A percentile compares a stretch with the other conserved stretches of the same genome.
phyloP scores from a whole-genome alignment of 2,329 filamentous ascomycete genomes.

The Cylindrodendrum hubeiense region DNA sequence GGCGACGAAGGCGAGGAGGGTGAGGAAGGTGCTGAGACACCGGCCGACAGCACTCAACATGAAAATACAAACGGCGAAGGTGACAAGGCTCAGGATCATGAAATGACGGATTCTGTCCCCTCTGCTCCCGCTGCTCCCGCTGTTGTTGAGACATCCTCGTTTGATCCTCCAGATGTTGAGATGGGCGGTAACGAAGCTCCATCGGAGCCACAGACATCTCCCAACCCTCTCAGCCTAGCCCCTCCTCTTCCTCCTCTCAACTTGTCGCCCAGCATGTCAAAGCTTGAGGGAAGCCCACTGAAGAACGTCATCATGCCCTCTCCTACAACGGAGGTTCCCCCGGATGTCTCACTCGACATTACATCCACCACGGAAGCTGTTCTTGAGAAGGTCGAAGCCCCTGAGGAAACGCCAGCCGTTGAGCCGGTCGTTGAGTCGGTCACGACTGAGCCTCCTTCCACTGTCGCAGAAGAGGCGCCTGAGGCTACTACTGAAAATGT shows the following conservation, averaged over 20 bases:
- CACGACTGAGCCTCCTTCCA: slow-evolving; percentile 48
- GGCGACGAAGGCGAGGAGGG: slow-evolving; percentile 63
- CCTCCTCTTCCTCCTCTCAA: slow-evolving; percentile 46
- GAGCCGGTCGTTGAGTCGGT: slow-evolving; percentile 33
- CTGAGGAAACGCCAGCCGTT: background rate
- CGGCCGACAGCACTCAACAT: slow-evolving; percentile 41
- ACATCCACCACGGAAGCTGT: slow-evolving; percentile 13
- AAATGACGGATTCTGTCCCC: slow-evolving; percentile 52
- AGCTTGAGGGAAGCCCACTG: slow-evolving; percentile 63
- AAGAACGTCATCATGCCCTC: slow-evolving; percentile 65
- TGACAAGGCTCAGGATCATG: slow-evolving; percentile 50
- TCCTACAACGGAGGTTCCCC: slow-evolving; percentile 52
- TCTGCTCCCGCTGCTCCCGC: too few species aligned
- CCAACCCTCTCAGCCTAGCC: slow-evolving; percentile 48
- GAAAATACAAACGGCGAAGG: slow-evolving; percentile 48
- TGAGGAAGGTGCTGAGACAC: slow-evolving; percentile 59
- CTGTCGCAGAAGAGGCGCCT: slow-evolving; percentile 47
- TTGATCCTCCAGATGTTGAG: slow-evolving; percentile 38
- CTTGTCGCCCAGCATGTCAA: slow-evolving; percentile 47
- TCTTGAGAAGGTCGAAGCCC: slow-evolving; percentile 7
- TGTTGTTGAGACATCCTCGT: slow-evolving; percentile 39
- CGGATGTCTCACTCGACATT: slow-evolving; percentile 23
- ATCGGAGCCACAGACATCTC: slow-evolving; percentile 38
- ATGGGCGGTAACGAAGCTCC: slow-evolving; percentile 43
- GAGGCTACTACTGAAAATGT: slow-evolving; percentile 43